Base-by-base conservation (phyloP, 108 stramenopile genomes). In the Fragilariopsis cylindrus region DNA sequence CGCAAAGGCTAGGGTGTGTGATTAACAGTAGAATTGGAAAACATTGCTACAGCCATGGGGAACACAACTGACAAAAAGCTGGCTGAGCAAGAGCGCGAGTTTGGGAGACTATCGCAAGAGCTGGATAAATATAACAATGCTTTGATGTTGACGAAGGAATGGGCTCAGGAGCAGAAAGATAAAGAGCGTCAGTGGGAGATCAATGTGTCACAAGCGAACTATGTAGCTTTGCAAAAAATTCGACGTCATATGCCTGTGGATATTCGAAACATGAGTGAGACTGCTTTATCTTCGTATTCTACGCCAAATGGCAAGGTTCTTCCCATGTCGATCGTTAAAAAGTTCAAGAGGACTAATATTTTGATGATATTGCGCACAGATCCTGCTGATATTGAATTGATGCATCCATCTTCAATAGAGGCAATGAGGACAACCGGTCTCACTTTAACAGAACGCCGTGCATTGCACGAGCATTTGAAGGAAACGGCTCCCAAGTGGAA, bases 121-220 rank as follows among this genome's bases (percentile, higher is more conserved):
- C 76, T 87, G 77, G 86, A 87, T 48, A 76, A 79, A 57, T 84
- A 82, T 60, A 87, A 79, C 45, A 75, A 71, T 21, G 86, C 86
- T 9, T 21, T 87, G 41, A 82, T 80, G 73, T 15, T 84, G 42
- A 72, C 86, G 11, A 81, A 87, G 39, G 86, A 87, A 56, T 84
- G 77, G 56, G 65, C 41, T 9, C 40, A 70, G 4, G 75, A 80
- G 45, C 60, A 60, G 57, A n/a, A 82, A 47, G 56, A 70, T 52
- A 66, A 63, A 21, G 81, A 79, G 50, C 48, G 43, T 13, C 16
- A 82, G 48, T 85, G 84, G 84, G 81, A 85, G 47, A 71, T 45
- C 21, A 44, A 60, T 44, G 70, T 76, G 45, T 41, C 30, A 7
- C 47, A 50, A 5, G 62, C 46, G 12, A 84, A 84, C 48, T 40